phyloP scores from a whole-genome alignment of 257 asterid species.

The Leonotis leonurus region DNA sequence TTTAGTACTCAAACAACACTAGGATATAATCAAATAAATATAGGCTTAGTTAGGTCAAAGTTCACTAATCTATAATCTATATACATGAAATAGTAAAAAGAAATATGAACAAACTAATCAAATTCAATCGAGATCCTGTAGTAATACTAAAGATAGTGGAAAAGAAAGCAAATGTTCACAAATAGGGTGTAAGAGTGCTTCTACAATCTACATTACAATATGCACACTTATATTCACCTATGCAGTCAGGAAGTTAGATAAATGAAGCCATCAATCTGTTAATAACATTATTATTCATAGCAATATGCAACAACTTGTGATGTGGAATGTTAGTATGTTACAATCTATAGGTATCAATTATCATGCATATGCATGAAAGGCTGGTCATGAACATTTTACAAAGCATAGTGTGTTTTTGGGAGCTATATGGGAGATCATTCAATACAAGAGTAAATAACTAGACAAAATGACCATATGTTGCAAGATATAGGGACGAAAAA shows the following conservation, averaged over 20 bases:
- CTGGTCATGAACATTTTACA: background rate
- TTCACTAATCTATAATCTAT: background rate
- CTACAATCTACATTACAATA: background rate
- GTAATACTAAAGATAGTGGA: background rate
- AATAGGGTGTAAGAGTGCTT: background rate
- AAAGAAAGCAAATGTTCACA: background rate
- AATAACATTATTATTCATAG: background rate
- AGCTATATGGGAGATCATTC: background rate
- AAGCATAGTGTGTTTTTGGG: background rate
- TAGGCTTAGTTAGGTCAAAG: background rate
- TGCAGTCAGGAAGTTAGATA: background rate
- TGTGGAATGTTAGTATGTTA: background rate
- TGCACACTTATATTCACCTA: background rate
- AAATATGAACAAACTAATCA: background rate
- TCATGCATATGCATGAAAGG: background rate
- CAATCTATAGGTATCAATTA: too few relatives aligned
- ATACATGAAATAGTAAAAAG: background rate
- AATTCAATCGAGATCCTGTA: background rate
- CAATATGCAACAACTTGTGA: background rate
- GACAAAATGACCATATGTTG: background rate
- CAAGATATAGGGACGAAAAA: background rate
- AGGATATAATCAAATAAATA: constrained; percentile 4
- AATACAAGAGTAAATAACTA: background rate
- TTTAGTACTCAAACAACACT: constrained; percentile 8
- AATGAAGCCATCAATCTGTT: background rate